Evolutionary conservation across 148 eudicot species (phyloP).

Genomic region (Amaranthus palmeri): DNA sequence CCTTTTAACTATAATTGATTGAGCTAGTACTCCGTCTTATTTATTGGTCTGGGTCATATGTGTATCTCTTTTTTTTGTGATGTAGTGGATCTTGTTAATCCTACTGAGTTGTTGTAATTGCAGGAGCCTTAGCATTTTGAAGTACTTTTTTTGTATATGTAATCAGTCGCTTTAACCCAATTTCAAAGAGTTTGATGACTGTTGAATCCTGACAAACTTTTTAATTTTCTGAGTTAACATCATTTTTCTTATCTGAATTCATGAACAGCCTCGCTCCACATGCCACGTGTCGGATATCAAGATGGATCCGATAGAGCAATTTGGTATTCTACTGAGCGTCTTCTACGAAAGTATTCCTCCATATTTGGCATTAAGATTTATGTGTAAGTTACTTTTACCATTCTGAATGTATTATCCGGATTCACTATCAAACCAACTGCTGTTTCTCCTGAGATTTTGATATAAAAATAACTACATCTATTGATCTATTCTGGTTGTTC

Average conservation of each 20-base stretch:
- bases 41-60: not conserved
- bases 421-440: not conserved
- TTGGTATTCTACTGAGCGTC: constrained; percentile 92
- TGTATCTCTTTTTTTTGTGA: not conserved
- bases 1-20: not conserved
- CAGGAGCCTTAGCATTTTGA: not conserved
- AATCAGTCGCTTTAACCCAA: not conserved
- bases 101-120: not conserved
- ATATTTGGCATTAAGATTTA: constrained; percentile 69
- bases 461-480: not conserved
- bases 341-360: constrained; percentile 82
- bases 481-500: constrained; percentile 1
- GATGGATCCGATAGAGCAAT: constrained; percentile 82
- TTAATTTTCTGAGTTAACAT: not conserved
- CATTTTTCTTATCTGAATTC: not conserved
- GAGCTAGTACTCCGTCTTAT: not conserved
- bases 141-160: not conserved
- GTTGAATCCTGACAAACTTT: not conserved
- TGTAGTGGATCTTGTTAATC: not conserved
- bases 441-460: not conserved
- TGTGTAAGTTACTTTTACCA: constrained; percentile 54
- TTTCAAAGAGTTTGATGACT: not conserved
- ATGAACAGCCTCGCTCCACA: constrained; percentile 81
- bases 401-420: not conserved
- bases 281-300: constrained; percentile 91